Base-by-base conservation (phyloP, 2,329 filamentous ascomycete genomes). In the Botrytis paeoniae region DNA sequence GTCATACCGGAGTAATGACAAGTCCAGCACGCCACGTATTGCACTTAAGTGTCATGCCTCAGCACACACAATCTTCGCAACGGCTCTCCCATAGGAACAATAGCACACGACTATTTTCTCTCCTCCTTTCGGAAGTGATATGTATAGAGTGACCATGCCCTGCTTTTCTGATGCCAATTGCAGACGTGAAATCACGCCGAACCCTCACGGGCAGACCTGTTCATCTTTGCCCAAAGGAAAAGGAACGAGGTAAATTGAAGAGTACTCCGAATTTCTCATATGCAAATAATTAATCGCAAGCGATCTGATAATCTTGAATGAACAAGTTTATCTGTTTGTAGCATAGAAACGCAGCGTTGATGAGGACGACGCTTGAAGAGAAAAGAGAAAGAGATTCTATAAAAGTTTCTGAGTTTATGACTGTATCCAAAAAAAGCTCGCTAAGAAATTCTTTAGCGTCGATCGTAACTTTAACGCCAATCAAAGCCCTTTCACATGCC, bases 191-290 rank as follows among this genome's bases (percentile, higher is more conserved):
- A 82, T 93, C 91, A 92, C 92, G 92, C 89, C 89, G 91, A 92
- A 88, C 92, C 93, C 92, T 95, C 87, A 88, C 92, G 90, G 92
- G 92, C 91, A 93, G 93, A 86, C 85, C 85, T 81, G 79, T 83
- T 80, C 78, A 80, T 80, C 81, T 81, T 78, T 75, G 57, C 80
- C 80, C 82, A 81, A 81, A 84, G 83, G 82, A 81, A 84, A 82
- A 80, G 80, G 83, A 81, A 77, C 76, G 80, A 82, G 82, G 82
- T 79, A 76, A 81, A 82, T 80, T 94, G 93, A 93, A 95, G 92
- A 95, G 91, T 96, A 92, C 93, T 96, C 93, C 93, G 93, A 96
- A 95, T 96, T 96, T 96, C 93, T 94, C 93, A 95, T 94, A 94
- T 95, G 93, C 93, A 80, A 76, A 74, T 68, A 60, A 62, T 39